These are phyloP conservation scores for Diplodia corticola DNA, from an alignment of 2,329 filamentous ascomycete species.

Conservation along the genomic window DNA sequence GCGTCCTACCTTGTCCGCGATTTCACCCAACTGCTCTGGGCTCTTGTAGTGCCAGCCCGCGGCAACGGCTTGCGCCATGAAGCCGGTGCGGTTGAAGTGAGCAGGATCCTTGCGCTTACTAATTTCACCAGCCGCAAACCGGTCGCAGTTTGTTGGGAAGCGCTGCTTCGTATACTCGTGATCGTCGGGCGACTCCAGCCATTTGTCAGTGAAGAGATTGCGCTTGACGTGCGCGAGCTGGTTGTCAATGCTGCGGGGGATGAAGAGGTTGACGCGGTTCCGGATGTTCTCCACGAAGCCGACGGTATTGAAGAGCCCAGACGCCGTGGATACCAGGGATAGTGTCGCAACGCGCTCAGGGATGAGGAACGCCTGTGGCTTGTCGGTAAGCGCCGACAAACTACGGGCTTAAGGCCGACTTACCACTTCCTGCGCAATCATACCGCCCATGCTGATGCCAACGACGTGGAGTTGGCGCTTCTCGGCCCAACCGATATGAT, in stretches of 20 bases:
- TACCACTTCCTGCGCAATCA: conserved; percentile 84
- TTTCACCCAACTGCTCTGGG: conserved; percentile 61
- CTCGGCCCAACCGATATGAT: conserved; percentile 68
- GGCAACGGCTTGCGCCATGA: conserved; percentile 75
- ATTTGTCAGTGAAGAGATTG: conserved; percentile 66
- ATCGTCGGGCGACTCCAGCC: conserved; percentile 62
- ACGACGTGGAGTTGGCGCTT: conserved; percentile 64
- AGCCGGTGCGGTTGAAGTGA: conserved; percentile 65
- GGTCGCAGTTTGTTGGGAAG: conserved; percentile 77
- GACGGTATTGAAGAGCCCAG: conserved; percentile 49
- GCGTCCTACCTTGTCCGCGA: conserved; percentile 70
- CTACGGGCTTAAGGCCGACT: conserved; percentile 28
- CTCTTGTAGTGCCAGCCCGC: conserved; percentile 79
- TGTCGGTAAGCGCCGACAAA: conserved; percentile 25
- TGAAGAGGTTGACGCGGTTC: conserved; percentile 54
- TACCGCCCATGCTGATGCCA: conserved; percentile 83
- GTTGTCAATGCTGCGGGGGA: conserved; percentile 70
- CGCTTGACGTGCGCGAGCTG: conserved; percentile 64
- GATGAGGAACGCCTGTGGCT: conserved; percentile 40
- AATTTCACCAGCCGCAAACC: conserved; percentile 78
- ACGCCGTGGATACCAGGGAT: conserved; percentile 52
- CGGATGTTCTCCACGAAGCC: conserved; percentile 66
- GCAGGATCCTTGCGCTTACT: conserved; percentile 64
- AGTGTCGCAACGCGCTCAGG: conserved; percentile 52
- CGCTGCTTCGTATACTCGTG: conserved; percentile 38